phyloP scores from a whole-genome alignment of 805 yeast genomes.

The Nakazawaea ernobii region DNA sequence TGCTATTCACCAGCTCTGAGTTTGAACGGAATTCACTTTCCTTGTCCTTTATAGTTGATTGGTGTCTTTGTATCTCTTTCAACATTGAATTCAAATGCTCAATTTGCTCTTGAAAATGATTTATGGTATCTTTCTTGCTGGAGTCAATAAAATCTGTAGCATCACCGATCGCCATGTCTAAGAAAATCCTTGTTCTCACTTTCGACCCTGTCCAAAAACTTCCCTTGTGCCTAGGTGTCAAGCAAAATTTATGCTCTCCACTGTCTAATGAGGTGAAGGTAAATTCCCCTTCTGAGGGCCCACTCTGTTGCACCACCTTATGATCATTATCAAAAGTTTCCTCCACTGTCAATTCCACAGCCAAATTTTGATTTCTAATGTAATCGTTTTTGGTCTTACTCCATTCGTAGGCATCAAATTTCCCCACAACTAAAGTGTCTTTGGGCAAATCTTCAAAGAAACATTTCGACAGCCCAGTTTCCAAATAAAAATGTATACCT shows the following conservation, averaged over 20 bases:
- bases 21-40: slow-evolving; percentile 69
- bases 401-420: slow-evolving; percentile 63
- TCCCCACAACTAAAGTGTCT: slow-evolving; percentile 77
- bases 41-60: slow-evolving; percentile 63
- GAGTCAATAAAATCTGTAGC: slow-evolving; percentile 60
- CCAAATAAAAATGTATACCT: slow-evolving; percentile 70
- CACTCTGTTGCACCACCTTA: slow-evolving; percentile 66
- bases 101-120: slow-evolving; percentile 50
- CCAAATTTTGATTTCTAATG: slow-evolving; percentile 49
- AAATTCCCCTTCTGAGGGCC: slow-evolving; percentile 60
- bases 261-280: slow-evolving; percentile 68
- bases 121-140: slow-evolving; percentile 54
- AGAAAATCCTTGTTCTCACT: slow-evolving; percentile 59
- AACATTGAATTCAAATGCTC: slow-evolving; percentile 52
- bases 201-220: slow-evolving; percentile 30
- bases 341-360: slow-evolving; percentile 61
- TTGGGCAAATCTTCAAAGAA: slow-evolving; percentile 76
- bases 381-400: slow-evolving; percentile 41
- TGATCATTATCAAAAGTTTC: slow-evolving; percentile 76
- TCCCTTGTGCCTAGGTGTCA: slow-evolving; percentile 44
- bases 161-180: slow-evolving; percentile 65
- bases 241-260: slow-evolving; percentile 76
- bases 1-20: slow-evolving; percentile 63
- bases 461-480: slow-evolving; percentile 73
- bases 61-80: slow-evolving; percentile 58